A percentile compares a stretch with the other conserved stretches of the same genome.
Evolutionary conservation across 2,329 filamentous ascomycete species (phyloP).

Genomic region (Talaromyces sp.): DNA sequence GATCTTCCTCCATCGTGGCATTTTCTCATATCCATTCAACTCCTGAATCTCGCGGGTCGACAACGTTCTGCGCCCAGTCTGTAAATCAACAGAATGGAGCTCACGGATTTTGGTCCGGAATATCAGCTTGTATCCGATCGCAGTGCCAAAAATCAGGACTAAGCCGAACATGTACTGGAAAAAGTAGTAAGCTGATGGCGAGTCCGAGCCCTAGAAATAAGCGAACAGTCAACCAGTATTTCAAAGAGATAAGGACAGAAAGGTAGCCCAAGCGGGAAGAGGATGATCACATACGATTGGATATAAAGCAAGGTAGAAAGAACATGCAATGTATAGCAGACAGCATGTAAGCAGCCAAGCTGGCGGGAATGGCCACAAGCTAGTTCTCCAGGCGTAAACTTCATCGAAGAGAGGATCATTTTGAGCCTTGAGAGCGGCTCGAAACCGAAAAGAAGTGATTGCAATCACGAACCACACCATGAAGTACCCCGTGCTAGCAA

Average conservation of each 20-base stretch:
- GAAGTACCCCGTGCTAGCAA: too few relatives aligned
- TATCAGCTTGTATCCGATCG: conserved; percentile 27
- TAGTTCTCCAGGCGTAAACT: conserved; percentile 14
- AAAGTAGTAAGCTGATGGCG: conserved; percentile 21
- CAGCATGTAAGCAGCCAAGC: conserved; percentile 21
- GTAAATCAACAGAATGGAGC: conserved; percentile 22
- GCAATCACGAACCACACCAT: too few relatives aligned
- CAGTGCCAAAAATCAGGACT: conserved; percentile 24
- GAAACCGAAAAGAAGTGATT: too few relatives aligned
- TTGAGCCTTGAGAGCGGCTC: too few relatives aligned
- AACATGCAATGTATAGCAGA: conserved; percentile 13
- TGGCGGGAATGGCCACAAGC: conserved; percentile 4
- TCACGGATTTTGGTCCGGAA: conserved; percentile 23
- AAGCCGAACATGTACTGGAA: conserved; percentile 30
- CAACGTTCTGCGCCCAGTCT: conserved; percentile 24
- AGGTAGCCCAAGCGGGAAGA: background rate
- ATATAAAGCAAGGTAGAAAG: conserved; percentile 10
- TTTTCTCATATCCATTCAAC: conserved; percentile 25
- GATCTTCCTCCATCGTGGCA: conserved; percentile 25
- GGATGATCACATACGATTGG: background rate
- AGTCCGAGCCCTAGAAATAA: background rate
- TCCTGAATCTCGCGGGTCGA: conserved; percentile 23
- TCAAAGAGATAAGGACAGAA: background rate
- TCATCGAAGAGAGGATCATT: too few relatives aligned
- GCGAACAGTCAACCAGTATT: background rate